Evolutionary conservation across 129 eudicot species (phyloP), one percentile per base, ranked within the genome.

Genomic region (Centella asiatica): DNA sequence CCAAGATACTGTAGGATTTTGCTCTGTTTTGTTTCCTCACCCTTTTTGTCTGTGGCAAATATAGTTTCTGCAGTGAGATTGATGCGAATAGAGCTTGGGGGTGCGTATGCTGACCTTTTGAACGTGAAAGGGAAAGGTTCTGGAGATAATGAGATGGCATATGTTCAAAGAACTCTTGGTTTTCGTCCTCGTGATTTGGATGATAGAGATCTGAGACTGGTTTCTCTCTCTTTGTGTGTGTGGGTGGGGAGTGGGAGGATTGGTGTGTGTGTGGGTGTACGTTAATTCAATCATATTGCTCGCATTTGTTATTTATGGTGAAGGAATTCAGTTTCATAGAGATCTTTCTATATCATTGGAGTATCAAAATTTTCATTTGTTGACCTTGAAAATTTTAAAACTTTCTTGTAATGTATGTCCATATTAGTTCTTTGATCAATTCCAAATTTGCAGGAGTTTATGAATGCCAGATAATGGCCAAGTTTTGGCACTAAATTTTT

Each of bases 11-110:
- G 14, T 44, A 12, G 17, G 18, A 19, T 7, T 27, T 52, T 52
- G 58, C 28, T 54, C 55, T 44, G 5, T 64, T 23, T 55, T 62
- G 42, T 47, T 60, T 67, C 29, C 66, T 56, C 24, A 61, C 39
- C 36, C 59, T 33, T 45, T 29, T 60, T 61, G 52, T 57, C 27
- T 55, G 47, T 34, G 57, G 59, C 57, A 67, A 32, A 36, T 72
- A 18, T 63, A 90, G 97, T 90, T 65, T 81, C 97, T 48, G 95
- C 97, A 1, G 97, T 90, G 76, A 83, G 97, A 63, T 73, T 90
- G 81, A 86, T 90, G 97, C 82, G 97, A 54, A 90, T 90, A 72
- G 87, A 90, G 80, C 61, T 83, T n/a, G 97, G 97, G 29, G 97
- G 97, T 60, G 97, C 97, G 40, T 90, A 83, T 77, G 95, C 97